These are phyloP conservation scores for Sanghuangporus weigelae DNA, from an alignment of 1,284 basidiomycete genomes.

Conservation along the genomic window DNA sequence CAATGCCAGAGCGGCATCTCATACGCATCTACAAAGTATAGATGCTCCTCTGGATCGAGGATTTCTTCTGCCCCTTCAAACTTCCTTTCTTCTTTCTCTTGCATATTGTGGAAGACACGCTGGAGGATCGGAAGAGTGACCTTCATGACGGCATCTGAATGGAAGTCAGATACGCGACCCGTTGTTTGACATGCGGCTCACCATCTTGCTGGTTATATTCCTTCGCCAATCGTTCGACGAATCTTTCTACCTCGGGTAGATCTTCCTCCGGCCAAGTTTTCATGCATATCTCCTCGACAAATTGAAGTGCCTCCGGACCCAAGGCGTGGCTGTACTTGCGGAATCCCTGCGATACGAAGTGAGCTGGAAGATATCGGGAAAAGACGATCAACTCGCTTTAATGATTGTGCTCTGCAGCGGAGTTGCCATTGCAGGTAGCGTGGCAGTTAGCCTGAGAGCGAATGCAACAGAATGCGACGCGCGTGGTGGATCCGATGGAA, in stretches of 20 bases:
- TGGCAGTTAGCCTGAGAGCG: neutral
- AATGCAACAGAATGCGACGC: neutral
- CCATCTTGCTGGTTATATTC: slow-evolving; percentile 93
- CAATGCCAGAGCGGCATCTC: slow-evolving; percentile 93
- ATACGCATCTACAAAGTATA: slow-evolving; percentile 86
- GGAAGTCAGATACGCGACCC: slow-evolving; percentile 6
- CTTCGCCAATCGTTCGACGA: slow-evolving; percentile 78
- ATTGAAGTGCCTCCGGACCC: slow-evolving; percentile 66
- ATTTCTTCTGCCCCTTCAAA: slow-evolving; percentile 52
- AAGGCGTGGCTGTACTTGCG: slow-evolving; percentile 80
- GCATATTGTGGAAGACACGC: slow-evolving; percentile 78
- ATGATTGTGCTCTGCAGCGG: neutral
- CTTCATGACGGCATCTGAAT: slow-evolving; percentile 72
- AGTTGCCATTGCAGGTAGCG: neutral
- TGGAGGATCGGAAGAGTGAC: slow-evolving; percentile 68
- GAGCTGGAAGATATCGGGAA: neutral
- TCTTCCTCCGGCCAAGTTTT: slow-evolving; percentile 63
- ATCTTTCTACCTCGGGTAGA: slow-evolving; percentile 58
- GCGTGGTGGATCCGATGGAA: neutral
- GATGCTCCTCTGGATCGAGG: slow-evolving; percentile 80
- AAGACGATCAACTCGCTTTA: neutral
- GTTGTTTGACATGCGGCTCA: slow-evolving; percentile 28
- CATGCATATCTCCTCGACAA: slow-evolving; percentile 64
- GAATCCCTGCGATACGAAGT: slow-evolving; percentile 52
- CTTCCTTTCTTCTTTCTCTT: slow-evolving; percentile 61